Percentiles rank a stretch among this genome's conserved stretches.
phyloP scores from a whole-genome alignment of 2,329 filamentous ascomycete species.

The Monilinia polystroma region DNA sequence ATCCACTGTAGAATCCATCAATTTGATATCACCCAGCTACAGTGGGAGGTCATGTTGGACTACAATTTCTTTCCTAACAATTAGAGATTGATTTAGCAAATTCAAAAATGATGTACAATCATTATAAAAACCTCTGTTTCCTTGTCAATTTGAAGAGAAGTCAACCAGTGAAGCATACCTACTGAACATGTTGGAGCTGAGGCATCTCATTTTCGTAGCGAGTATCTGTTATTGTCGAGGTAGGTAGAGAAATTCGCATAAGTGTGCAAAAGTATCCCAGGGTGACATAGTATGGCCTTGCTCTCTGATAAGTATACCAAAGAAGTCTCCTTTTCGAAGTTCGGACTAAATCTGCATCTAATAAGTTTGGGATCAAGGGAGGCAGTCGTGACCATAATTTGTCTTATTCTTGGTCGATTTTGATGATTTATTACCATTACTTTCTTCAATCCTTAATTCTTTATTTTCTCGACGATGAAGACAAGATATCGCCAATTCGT shows the following conservation, averaged over 20 bases:
- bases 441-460: too few species aligned
- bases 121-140: background rate
- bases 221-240: background rate
- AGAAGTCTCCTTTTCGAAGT: background rate
- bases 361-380: too few species aligned
- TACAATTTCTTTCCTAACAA: background rate
- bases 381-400: too few species aligned
- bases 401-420: too few species aligned
- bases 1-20: background rate
- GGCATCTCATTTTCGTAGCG: background rate
- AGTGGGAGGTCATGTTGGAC: too few species aligned
- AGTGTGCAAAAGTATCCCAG: background rate
- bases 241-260: background rate
- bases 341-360: too few species aligned
- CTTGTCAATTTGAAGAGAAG: background rate
- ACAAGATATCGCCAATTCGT: too few species aligned
- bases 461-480: too few species aligned
- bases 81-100: background rate
- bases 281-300: background rate
- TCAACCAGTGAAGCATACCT: background rate
- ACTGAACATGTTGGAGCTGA: background rate
- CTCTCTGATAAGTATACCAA: background rate
- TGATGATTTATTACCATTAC: too few species aligned
- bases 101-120: background rate
- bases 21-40: background rate